Base-by-base conservation (phyloP, 2,329 filamentous ascomycete species). In the Botryosphaeria dothidea region DNA sequence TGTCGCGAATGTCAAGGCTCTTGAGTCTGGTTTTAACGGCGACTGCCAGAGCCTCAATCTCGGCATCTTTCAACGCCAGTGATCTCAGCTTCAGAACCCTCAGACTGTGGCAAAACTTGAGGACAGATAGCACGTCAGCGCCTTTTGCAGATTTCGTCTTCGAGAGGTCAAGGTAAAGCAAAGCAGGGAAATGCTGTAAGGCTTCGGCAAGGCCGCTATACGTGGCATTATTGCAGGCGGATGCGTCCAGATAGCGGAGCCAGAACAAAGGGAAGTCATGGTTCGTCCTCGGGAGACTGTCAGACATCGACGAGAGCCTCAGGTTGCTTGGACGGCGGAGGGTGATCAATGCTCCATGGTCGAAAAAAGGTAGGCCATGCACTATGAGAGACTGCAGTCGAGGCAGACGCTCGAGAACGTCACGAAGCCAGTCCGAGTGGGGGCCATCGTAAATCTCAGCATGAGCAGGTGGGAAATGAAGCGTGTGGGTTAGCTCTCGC, bases 361-460 rank as follows among this genome's bases (percentile, higher is more conserved):
- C 86, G 69, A 89, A 88, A 71, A 88, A 88, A 0, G 86, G 85
- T 54, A 88, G 73, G 31, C 81, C 81, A 17, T 85, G 82, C 11
- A 88, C 85, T 65, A 88, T 81, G 56, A 89, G 74, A 1, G 84
- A 86, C 68, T 88, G 86, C 17, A 89, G 75, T 61, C 82, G 82
- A 2, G 86, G 86, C 21, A 89, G 76, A 62, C 79, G 81, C 62
- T 86, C 84, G 23, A 88, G 78, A 4, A 88, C 79, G 66, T 88
- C 85, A 56, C 83, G 79, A 41, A 89, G 75, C 86, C 86, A 89
- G 65, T 84, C 84, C 3, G 82, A 78, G 65, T 84, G 82, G 1
- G 85, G 86, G 15, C 85, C 84, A 65, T 83, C 85, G 70, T 88
- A 88, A 29, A 88, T 81, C 70, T 88, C 86, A 2, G 84, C 85